phyloP scores from a whole-genome alignment of 129 eudicot species.

The Saussurea involucrata region DNA sequence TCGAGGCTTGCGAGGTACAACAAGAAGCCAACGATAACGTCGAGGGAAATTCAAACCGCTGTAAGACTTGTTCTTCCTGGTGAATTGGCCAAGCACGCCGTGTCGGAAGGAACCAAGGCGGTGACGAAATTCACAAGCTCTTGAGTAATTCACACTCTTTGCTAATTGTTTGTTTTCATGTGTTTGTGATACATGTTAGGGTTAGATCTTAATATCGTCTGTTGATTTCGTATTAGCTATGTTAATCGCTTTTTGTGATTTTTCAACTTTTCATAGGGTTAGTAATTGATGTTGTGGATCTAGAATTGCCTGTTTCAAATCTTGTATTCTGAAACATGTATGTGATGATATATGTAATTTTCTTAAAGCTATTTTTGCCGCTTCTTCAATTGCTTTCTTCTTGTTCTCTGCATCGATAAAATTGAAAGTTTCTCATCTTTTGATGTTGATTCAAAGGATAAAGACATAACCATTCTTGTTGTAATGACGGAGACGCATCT shows the following conservation, averaged over 20 bases:
- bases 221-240: background rate
- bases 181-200: background rate
- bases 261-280: background rate
- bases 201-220: background rate
- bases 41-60: conserved; percentile 41
- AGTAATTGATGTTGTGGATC: background rate
- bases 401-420: background rate
- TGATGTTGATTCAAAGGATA: too few species aligned
- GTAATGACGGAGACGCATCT: too few species aligned
- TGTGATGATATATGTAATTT: background rate
- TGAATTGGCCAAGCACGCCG: conserved; percentile 43
- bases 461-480: too few species aligned
- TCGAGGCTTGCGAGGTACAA: conserved; percentile 45
- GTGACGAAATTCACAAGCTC: conserved; percentile 37
- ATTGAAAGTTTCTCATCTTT: background rate
- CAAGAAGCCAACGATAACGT: conserved; percentile 42
- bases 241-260: background rate
- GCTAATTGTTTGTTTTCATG: background rate
- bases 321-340: background rate
- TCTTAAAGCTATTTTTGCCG: background rate
- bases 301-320: background rate
- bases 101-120: conserved; percentile 37
- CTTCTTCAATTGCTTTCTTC: background rate
- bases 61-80: conserved; percentile 41
- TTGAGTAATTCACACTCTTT: background rate